A percentile compares a stretch with the other conserved stretches of the same genome.
Conservation (phyloP, 805 yeast genomes). For the Candida pini region DNA sequence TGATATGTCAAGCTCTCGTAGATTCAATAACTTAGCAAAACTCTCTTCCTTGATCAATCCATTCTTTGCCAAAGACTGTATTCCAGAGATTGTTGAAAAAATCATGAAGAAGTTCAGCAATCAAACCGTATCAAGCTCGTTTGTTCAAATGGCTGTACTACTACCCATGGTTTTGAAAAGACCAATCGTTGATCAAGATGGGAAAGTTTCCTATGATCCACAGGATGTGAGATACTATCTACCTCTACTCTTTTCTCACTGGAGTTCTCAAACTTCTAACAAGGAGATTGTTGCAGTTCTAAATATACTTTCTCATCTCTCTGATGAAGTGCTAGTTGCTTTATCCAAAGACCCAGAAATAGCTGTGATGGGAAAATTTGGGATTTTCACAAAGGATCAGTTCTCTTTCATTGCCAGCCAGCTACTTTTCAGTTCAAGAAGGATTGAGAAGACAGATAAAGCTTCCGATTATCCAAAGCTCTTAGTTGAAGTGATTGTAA, state of each 20-base stretch:
- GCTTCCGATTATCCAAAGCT: constrained; percentile 21
- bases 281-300: constrained; percentile 57
- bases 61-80: constrained; percentile 44
- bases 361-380: constrained; percentile 43
- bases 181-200: constrained; percentile 14
- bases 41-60: constrained; percentile 49
- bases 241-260: constrained; percentile 64
- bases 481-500: constrained; percentile 44
- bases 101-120: constrained; percentile 49
- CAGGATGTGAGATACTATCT: constrained; percentile 42
- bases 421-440: constrained; percentile 28
- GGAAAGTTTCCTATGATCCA: constrained; percentile 14
- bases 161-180: constrained; percentile 42
- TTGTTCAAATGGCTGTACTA: constrained; percentile 47
- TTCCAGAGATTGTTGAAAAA: constrained; percentile 46
- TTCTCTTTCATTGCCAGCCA: constrained; percentile 54
- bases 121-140: constrained; percentile 44
- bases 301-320: constrained; percentile 56
- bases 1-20: constrained; percentile 43
- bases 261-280: constrained; percentile 51
- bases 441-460: constrained; percentile 18
- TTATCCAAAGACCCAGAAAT: constrained; percentile 27
- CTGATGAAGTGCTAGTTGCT: constrained; percentile 40
- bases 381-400: constrained; percentile 61
- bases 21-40: constrained; percentile 42